A percentile compares a stretch with the other conserved stretches of the same genome.
Evolutionary conservation across 331 rosid genomes (phyloP).

Genomic region (Rosa hybrid): DNA sequence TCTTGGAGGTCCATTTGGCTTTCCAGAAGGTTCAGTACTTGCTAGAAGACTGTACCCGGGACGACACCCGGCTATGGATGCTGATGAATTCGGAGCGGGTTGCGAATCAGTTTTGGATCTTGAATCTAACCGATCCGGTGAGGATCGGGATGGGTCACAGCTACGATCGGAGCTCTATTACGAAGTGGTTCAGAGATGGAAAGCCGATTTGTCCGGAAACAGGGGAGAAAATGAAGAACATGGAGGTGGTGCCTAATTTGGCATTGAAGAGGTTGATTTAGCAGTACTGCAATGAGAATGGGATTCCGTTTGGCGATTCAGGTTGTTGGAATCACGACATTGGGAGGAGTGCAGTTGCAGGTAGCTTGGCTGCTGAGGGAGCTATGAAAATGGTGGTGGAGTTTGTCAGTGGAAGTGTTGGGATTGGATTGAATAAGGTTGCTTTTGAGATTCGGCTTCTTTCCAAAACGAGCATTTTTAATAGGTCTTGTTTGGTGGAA

Average conservation of each 20-base stretch:
- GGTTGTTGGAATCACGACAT: slow-evolving; percentile 38
- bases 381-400: slow-evolving; percentile 46
- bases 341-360: slow-evolving; percentile 27
- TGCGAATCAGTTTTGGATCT: too few species aligned
- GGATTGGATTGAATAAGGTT: slow-evolving; percentile 44
- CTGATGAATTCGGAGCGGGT: too few species aligned
- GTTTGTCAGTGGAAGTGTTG: slow-evolving; percentile 40
- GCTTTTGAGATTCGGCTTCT: slow-evolving; percentile 66
- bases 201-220: slow-evolving; percentile 74
- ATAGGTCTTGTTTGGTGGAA: slow-evolving; percentile 71
- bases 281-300: slow-evolving; percentile 44
- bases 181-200: slow-evolving; percentile 74
- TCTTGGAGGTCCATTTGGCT: too few species aligned
- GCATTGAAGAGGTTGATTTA: slow-evolving; percentile 48
- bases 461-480: slow-evolving; percentile 68
- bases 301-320: slow-evolving; percentile 35
- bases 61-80: too few species aligned
- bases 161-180: slow-evolving; percentile 78
- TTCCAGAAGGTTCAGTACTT: too few species aligned
- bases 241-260: slow-evolving; percentile 65
- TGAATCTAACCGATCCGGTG: slow-evolving; percentile 19
- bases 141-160: slow-evolving; percentile 74
- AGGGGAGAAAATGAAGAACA: slow-evolving; percentile 53
- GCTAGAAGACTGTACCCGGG: too few species aligned
- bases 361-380: slow-evolving; percentile 50